Evolutionary conservation across 495 filamentous ascomycete species (phyloP), one percentile per base, ranked within the genome.

Genomic region (Peziza echinospora): DNA sequence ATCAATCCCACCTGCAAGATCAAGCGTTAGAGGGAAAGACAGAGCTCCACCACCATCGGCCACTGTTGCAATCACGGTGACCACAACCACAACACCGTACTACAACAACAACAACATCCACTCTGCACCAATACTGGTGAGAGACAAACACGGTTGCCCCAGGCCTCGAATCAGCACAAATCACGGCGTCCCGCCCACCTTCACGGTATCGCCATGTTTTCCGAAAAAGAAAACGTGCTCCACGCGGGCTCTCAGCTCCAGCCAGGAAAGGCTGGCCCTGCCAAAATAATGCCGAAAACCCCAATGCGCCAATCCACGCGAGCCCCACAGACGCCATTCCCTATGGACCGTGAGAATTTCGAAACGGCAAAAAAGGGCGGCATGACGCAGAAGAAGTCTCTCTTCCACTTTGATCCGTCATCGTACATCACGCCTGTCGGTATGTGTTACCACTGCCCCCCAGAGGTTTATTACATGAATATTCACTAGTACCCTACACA

Each of bases 201-300:
- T n/a, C n/a, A n/a, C n/a, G n/a, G n/a, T n/a, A n/a, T n/a, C 43
- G 52, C 24, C 13, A 62, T 94, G 60, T 80, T 85, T 21, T 73
- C 73, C 53, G 81, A 93, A 64, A 86, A 96, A 63, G 89, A 97
- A 63, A 97, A 97, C 62, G 65, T 84, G 54, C 72, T 68, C 22
- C 77, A 83, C 57, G 65, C 66, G 52, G 63, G 59, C 41, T 81
- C 79, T 80, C 67, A 72, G 47, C 62, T 76, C 49, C 57, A 69
- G 34, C 70, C 73, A 50, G 71, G 81, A 21, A 92, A 91, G 65
- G 85, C 85, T 17, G 21, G 53, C 49, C 2, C 87, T 84, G 0
- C 77, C 76, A 45, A 70, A 72, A 47, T 73, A 75, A 61, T 76
- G 70, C 50, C 77, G 77, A 8, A 43, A 23, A 43, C 41, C 1